Percentiles rank a stretch among this genome's conserved stretches.
Evolutionary conservation across 1,284 basidiomycete genomes (phyloP).

Genomic region (Rhodotorula sp.): DNA sequence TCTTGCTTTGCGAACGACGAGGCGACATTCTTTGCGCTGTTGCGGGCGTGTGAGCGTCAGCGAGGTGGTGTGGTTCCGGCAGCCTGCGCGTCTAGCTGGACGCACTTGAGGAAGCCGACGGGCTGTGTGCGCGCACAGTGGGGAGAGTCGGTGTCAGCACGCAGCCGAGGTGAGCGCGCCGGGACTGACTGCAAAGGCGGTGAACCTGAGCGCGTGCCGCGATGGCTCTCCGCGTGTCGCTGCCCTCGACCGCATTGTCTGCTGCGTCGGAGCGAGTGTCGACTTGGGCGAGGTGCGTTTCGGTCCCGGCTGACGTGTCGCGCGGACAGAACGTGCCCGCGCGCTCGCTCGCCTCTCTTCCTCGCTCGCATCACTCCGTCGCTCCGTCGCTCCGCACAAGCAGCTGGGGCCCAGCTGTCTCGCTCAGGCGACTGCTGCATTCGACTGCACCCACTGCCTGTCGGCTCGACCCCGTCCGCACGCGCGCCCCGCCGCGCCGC

Average conservation of each 20-base stretch:
- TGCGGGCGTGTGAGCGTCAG: not conserved
- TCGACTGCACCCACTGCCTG: no score
- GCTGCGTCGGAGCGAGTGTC: no score
- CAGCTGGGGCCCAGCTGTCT: no score
- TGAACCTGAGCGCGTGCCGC: slow-evolving; percentile 13
- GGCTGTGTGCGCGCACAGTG: slow-evolving; percentile 13
- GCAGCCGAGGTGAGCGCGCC: not conserved
- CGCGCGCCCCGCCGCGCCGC: no score
- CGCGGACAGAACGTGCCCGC: not conserved
- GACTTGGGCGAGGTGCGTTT: no score
- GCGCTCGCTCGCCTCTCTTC: not conserved
- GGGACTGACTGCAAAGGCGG: slow-evolving; percentile 17
- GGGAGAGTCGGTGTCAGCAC: slow-evolving; percentile 9
- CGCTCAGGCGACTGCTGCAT: no score
- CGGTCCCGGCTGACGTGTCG: no score
- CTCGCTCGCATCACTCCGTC: not conserved
- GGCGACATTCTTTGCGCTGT: slow-evolving; percentile 39
- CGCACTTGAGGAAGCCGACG: slow-evolving; percentile 39
- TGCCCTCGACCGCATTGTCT: no score
- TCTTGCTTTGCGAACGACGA: slow-evolving; percentile 31
- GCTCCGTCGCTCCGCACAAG: no score
- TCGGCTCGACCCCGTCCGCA: no score
- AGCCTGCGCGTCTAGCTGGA: no score
- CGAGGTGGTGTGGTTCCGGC: not conserved
- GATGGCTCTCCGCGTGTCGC: no score